Percentiles rank a stretch among this genome's conserved stretches.
Evolutionary conservation across 208 protist genomes (phyloP).

Genomic region (Acanthamoeba castellanii): DNA sequence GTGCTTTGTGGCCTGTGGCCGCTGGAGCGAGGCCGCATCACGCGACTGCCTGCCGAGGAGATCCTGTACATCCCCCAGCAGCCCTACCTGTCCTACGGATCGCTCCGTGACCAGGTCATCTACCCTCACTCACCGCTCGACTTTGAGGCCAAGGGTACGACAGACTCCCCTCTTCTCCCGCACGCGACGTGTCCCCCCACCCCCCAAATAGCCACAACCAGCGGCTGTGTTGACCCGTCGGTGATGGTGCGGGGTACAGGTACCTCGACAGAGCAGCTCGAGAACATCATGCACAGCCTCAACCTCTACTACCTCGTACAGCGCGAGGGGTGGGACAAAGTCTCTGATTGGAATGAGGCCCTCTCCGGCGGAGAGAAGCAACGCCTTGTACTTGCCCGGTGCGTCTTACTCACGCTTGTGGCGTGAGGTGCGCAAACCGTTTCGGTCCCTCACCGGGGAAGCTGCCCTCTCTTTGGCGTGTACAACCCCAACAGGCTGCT

Average conservation of each 20-base stretch:
- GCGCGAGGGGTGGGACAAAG: conserved; percentile 23
- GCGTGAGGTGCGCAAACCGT: background rate
- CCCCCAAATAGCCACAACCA: too few relatives aligned
- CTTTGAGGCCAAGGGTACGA: conserved; percentile 21
- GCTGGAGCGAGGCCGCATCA: conserved; percentile 36
- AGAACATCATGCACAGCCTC: conserved; percentile 40
- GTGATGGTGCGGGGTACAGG: background rate
- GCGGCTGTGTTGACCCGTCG: background rate
- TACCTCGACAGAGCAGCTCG: background rate
- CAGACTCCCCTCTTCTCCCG: too few relatives aligned
- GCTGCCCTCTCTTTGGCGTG: background rate
- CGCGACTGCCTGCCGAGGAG: background rate
- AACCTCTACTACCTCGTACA: conserved; percentile 31
- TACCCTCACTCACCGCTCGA: conserved; percentile 77
- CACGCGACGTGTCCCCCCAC: too few relatives aligned
- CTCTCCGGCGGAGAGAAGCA: conserved; percentile 86
- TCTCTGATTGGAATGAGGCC: conserved; percentile 38
- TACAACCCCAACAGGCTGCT: conserved; percentile 40
- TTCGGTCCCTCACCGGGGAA: background rate
- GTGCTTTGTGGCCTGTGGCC: conserved; percentile 82
- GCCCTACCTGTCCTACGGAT: conserved; percentile 76
- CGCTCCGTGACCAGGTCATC: conserved; percentile 75
- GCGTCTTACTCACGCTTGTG: too few relatives aligned
- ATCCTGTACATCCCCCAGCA: conserved; percentile 80
- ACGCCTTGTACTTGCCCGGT: conserved; percentile 61